Evolutionary conservation across 768 basidiomycete genomes (phyloP), one percentile per base, ranked within the genome.

Genomic region (Lyophyllum semitale): DNA sequence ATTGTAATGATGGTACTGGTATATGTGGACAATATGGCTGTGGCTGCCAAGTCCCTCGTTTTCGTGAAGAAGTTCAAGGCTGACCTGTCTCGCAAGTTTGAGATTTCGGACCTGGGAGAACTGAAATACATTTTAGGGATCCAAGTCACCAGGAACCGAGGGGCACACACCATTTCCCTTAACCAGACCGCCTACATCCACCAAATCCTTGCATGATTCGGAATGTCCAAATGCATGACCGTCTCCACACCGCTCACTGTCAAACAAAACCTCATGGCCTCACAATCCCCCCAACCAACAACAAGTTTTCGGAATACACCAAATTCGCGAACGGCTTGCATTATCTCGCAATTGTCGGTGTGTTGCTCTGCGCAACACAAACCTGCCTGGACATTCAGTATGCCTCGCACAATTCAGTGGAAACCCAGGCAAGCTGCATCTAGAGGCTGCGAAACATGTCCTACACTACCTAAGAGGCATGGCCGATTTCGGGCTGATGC

Each of bases 11-110:
- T n/a, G n/a, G n/a, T n/a, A n/a, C n/a, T n/a, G n/a, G n/a, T n/a
- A n/a, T n/a, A n/a, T n/a, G n/a, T n/a, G n/a, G n/a, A n/a, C n/a
- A n/a, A n/a, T 29, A 51, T 41, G 35, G 50, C 33, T 5, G 26
- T 53, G 44, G 38, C 44, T 9, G n/a, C 29, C 23, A 45, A 47
- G 18, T 47, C 26, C 23, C 32, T 48, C 7, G 7, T 11, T 33
- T 11, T 17, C 25, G 22, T 54, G 13, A 35, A 54, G 38, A 54
- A 40, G 44, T 45, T 54, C 53, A 46, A 45, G 44, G 26, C 3
- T 8, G 23, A 53, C 32, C 30, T 37, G n/a, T n/a, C n/a, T n/a
- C n/a, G n/a, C n/a, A n/a, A n/a, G n/a, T 13, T 43, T 30, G 4
- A 51, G 27, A 22, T 51, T 8, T 40, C 23, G 1, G 18, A 51